Evolutionary conservation across 2,329 filamentous ascomycete species (phyloP).

Genomic region (Xylariaceae sp.): DNA sequence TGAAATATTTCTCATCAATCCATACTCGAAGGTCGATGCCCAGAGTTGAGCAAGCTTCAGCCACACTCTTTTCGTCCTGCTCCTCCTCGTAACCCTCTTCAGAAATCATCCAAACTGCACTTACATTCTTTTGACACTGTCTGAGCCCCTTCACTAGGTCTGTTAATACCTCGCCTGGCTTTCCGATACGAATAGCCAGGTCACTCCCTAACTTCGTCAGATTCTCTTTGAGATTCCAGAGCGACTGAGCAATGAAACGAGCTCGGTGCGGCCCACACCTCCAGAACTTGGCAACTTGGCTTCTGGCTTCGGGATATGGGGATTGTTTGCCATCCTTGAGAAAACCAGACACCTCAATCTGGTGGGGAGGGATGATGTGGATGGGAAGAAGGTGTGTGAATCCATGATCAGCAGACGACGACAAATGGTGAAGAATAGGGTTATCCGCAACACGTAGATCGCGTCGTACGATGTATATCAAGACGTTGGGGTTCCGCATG

Average conservation of each 20-base stretch:
- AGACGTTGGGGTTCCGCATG: conserved; percentile 44
- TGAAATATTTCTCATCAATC: conserved; percentile 72
- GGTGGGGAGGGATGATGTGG: conserved; percentile 64
- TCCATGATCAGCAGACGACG: conserved; percentile 45
- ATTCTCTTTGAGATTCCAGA: conserved; percentile 66
- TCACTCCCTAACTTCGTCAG: conserved; percentile 58
- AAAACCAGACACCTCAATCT: conserved; percentile 73
- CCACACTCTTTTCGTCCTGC: conserved; percentile 56
- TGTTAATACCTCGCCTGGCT: conserved; percentile 53
- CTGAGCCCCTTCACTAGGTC: conserved; percentile 51
- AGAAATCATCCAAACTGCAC: conserved; percentile 68
- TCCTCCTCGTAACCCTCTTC: conserved; percentile 69
- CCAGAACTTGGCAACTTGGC: conserved; percentile 64
- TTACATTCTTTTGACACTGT: conserved; percentile 45
- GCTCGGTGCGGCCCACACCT: conserved; percentile 68
- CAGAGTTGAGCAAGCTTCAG: conserved; percentile 47
- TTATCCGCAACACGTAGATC: conserved; percentile 73
- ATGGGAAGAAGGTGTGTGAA: conserved; percentile 69
- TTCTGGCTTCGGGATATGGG: conserved; percentile 66
- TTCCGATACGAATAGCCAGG: conserved; percentile 61
- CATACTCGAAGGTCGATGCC: conserved; percentile 61
- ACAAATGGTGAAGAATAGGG: conserved; percentile 60
- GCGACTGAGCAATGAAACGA: conserved; percentile 66
- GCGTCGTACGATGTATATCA: conserved; percentile 68
- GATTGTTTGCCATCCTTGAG: conserved; percentile 50